Evolutionary conservation across 306 rosid genomes (phyloP).

Genomic region (Trifolium pratense): DNA sequence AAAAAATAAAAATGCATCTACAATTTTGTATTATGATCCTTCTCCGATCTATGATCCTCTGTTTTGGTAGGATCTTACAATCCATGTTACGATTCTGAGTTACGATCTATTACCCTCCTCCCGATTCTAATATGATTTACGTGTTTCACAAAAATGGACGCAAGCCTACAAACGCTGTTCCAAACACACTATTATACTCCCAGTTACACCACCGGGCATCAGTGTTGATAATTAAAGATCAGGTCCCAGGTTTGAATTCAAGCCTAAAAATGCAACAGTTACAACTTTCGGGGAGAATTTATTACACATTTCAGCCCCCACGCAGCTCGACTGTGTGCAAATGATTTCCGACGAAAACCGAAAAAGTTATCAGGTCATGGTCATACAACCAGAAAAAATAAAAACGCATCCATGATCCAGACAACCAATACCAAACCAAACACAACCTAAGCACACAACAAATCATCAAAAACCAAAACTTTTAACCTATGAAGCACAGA

Average conservation of each 20-base stretch:
- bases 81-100: neutral
- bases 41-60: too few species aligned
- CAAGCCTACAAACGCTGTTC: too few species aligned
- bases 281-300: neutral
- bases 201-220: too few species aligned
- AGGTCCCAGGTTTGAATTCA: neutral
- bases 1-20: neutral
- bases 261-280: neutral
- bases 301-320: neutral
- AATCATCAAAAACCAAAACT: slow-evolving; percentile 9
- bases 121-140: too few species aligned
- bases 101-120: too few species aligned
- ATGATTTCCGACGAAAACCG: neutral
- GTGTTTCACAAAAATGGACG: too few species aligned
- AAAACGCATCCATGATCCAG: slow-evolving; percentile 1
- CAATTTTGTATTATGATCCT: too few species aligned
- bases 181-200: too few species aligned
- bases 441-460: slow-evolving; percentile 19
- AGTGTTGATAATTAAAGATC: too few species aligned
- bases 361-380: neutral
- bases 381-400: neutral
- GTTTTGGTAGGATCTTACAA: too few species aligned
- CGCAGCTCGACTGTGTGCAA: neutral
- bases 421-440: slow-evolving; percentile 35
- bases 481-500: too few species aligned